These are phyloP conservation scores for Cercospora zeae-maydis DNA, from an alignment of 2,329 filamentous ascomycete species.

Conservation along the genomic window DNA sequence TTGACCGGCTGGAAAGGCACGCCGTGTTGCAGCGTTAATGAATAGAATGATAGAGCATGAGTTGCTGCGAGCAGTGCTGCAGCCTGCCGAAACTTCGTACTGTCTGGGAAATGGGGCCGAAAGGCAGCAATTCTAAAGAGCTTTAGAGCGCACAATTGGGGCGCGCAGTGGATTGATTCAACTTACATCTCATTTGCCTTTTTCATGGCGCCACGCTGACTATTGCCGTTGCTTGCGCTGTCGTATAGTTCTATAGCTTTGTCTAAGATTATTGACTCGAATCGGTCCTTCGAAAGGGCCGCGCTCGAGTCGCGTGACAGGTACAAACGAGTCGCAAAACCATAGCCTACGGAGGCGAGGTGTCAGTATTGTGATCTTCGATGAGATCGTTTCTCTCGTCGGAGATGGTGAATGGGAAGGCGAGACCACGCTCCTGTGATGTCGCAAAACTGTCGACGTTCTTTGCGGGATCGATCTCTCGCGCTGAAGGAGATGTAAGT, in stretches of 20 bases:
- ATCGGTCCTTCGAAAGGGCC: slow-evolving; percentile 43
- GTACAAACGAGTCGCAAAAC: slow-evolving; percentile 54
- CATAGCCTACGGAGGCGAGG: slow-evolving; percentile 51
- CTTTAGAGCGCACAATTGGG: slow-evolving; percentile 15
- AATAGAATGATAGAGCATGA: slow-evolving; percentile 71
- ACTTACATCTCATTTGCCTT: slow-evolving; percentile 71
- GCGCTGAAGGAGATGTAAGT: slow-evolving; percentile 25
- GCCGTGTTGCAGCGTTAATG: slow-evolving; percentile 72
- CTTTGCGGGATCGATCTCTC: slow-evolving; percentile 27
- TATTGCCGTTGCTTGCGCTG: slow-evolving; percentile 77
- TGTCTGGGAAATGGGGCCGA: slow-evolving; percentile 53
- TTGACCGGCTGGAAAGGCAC: slow-evolving; percentile 76
- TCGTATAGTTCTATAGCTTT: slow-evolving; percentile 71
- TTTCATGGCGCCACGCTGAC: slow-evolving; percentile 70
- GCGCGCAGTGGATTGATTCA: not conserved
- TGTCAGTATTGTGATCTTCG: slow-evolving; percentile 21
- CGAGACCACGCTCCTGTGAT: slow-evolving; percentile 18
- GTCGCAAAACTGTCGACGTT: slow-evolving; percentile 24
- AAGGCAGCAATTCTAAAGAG: slow-evolving; percentile 60
- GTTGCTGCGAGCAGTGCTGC: slow-evolving; percentile 68
- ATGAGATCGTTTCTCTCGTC: slow-evolving; percentile 16
- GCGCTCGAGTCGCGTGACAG: slow-evolving; percentile 55
- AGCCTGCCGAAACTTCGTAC: slow-evolving; percentile 53
- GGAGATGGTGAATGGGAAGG: slow-evolving; percentile 23
- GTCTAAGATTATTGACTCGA: slow-evolving; percentile 60